Base-by-base conservation (phyloP, 2,329 filamentous ascomycete species). In the Diaporthe humulicola region DNA sequence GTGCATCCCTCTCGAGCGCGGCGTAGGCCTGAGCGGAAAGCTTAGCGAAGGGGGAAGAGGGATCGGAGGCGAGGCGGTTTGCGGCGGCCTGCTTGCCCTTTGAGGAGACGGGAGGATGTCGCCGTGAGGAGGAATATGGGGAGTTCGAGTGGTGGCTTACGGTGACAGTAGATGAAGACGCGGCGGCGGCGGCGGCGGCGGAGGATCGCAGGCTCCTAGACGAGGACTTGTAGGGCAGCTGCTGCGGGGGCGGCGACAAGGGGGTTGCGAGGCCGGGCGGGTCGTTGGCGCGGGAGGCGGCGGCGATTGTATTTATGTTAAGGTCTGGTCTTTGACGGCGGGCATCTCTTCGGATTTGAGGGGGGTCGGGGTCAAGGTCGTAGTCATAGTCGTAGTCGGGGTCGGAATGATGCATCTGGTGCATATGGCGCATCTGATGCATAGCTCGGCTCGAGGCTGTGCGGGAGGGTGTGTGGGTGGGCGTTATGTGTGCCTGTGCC, bases 311-410 rank as follows among this genome's bases (percentile, higher is more conserved):
- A 74, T 83, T 82, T 75, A 85, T 81, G 77, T 82, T 84, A 70
- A 85, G 79, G 73, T 85, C 83, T 50, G 84, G 83, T 40, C 82
- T 82, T 48, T 81, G 81, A 70, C 81, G 78, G 70, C 79, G 79
- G 64, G 56, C 17, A 30, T 42, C 64, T 50, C 57, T 72, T 36
- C 57, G n/a, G n/a, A n/a, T n/a, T n/a, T n/a, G 57, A 25, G 70
- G 70, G 48, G 70, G 64, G 22, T 69, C 48, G 38, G 61, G 64
- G 64, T 69, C 64, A 19, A 28, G 33, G 45, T 40, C 30, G 25
- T 69, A 69, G 33, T 69, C 64, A 54, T 69, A 40, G 48, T 69
- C 64, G 64, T 52, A 30, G 48, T 54, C 64, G 14, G 64, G 52
- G 36, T 73, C 45, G 64, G 64, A 33, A 69, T 54, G 64, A 54